Evolutionary conservation across 1,284 basidiomycete species (phyloP).

Genomic region (Apiotrichum gamsii): DNA sequence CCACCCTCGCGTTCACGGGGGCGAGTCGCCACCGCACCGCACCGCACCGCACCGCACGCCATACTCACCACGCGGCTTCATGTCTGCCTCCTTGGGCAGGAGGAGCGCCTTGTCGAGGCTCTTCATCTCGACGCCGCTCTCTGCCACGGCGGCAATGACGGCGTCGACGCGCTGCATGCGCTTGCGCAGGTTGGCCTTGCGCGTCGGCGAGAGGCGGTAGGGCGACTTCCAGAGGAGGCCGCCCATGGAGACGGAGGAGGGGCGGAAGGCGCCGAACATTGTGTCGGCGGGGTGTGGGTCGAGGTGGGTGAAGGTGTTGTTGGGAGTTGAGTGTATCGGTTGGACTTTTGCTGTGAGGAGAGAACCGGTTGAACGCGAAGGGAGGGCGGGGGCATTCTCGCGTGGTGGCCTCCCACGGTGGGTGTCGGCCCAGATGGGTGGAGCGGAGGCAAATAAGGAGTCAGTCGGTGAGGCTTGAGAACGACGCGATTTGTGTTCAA

Average conservation of each 20-base stretch:
- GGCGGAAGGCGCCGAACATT: conserved; percentile 39
- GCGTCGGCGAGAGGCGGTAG: conserved; percentile 81
- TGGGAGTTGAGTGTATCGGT: background rate
- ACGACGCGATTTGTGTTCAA: no score
- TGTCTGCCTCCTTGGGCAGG: conserved; percentile 47
- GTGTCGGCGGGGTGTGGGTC: background rate
- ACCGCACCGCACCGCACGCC: no score
- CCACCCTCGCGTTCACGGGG: no score
- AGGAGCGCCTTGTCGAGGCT: conserved; percentile 31
- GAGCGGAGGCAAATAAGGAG: no score
- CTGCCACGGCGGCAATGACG: conserved; percentile 79
- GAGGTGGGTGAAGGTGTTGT: background rate
- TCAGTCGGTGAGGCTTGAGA: no score
- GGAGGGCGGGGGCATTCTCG: conserved; percentile 2
- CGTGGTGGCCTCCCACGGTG: background rate
- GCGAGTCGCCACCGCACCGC: conserved; percentile 15
- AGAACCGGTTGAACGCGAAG: background rate
- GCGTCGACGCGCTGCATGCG: conserved; percentile 87
- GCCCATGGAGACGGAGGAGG: conserved; percentile 22
- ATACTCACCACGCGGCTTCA: conserved; percentile 48
- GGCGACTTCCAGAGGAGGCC: conserved; percentile 65
- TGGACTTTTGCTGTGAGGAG: conserved; percentile 1
- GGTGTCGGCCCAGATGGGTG: no score
- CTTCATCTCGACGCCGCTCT: conserved; percentile 71
- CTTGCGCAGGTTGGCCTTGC: conserved; percentile 83